Conservation (phyloP, 495 filamentous ascomycete species). For the Daldinia caldariorum region DNA sequence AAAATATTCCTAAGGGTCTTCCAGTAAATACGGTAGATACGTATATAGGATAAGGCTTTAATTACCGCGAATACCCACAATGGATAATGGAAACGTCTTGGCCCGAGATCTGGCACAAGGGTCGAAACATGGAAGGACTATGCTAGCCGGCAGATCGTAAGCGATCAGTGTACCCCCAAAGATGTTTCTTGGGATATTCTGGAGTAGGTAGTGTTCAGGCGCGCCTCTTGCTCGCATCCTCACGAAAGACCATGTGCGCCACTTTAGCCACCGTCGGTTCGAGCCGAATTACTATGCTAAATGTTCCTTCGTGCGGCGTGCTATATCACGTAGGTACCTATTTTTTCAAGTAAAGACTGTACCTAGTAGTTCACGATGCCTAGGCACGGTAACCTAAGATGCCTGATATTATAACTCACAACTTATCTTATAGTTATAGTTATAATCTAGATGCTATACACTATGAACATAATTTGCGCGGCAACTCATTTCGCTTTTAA, state of each 20-base stretch:
- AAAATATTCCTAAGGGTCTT: conserved; percentile 14
- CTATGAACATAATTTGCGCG: background rate
- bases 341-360: background rate
- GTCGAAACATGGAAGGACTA: conserved; percentile 42
- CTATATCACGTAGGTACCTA: background rate
- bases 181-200: conserved; percentile 10
- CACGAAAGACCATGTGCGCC: background rate
- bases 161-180: conserved; percentile 19
- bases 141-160: conserved; percentile 43
- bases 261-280: conserved; percentile 33
- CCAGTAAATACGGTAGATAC: background rate
- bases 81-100: conserved; percentile 42
- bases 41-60: conserved; percentile 21
- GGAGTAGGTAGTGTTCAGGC: conserved; percentile 17
- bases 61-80: conserved; percentile 35
- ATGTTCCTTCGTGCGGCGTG: background rate
- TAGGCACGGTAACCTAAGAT: no score
- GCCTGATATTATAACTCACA: no score
- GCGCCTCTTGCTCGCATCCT: conserved; percentile 24
- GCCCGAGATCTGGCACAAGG: conserved; percentile 45
- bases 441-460: background rate
- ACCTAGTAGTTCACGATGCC: no score
- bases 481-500: conserved; percentile 16
- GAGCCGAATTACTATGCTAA: conserved; percentile 28
- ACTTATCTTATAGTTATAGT: background rate